These are phyloP conservation scores for Graphiopsis chlorocephala DNA, from an alignment of 2,329 filamentous ascomycete species.

Conservation along the genomic window DNA sequence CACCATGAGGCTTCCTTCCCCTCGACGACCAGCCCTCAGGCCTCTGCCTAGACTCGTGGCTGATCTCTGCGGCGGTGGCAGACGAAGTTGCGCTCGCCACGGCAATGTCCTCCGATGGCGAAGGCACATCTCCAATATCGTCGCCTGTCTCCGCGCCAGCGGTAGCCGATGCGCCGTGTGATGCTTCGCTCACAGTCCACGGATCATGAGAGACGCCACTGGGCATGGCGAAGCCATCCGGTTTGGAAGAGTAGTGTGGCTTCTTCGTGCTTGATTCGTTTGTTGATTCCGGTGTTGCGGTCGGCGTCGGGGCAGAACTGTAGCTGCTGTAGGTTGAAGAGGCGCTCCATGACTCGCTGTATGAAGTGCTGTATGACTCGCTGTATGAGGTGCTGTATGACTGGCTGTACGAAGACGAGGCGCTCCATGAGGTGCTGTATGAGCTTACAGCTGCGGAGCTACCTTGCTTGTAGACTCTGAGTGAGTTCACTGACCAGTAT, in stretches of 20 bases:
- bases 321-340: neutral
- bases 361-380: neutral
- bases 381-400: neutral
- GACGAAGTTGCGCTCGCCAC: neutral
- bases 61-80: neutral
- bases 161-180: neutral
- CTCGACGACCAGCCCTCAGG: neutral
- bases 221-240: neutral
- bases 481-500: constrained; percentile 42
- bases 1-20: neutral
- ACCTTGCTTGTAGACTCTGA: constrained; percentile 38
- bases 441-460: neutral
- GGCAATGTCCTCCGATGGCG: neutral
- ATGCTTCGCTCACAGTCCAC: neutral
- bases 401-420: no score
- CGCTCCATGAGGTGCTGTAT: neutral
- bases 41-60: neutral
- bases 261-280: neutral
- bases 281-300: neutral
- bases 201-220: neutral
- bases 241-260: neutral
- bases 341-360: neutral
- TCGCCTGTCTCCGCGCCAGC: neutral
- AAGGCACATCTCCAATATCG: neutral
- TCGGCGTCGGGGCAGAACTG: neutral